phyloP scores from a whole-genome alignment of 1,284 basidiomycete genomes.

The Leccinum solheimii region DNA sequence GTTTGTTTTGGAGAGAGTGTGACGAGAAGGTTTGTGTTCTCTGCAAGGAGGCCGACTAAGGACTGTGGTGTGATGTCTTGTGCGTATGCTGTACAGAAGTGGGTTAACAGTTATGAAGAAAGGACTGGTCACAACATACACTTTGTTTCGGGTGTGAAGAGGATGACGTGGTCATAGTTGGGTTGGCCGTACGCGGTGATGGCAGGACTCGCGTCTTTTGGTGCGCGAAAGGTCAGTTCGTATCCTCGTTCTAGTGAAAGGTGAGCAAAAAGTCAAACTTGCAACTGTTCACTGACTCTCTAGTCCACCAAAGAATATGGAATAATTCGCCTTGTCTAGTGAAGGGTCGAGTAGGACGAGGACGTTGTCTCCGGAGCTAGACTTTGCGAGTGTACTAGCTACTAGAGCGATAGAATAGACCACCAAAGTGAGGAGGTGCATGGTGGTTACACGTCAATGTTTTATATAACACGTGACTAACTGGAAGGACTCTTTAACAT shows the following conservation, averaged over 20 bases:
- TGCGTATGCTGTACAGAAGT: slow-evolving; percentile 55
- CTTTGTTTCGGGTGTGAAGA: slow-evolving; percentile 83
- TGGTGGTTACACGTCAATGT: slow-evolving; percentile 4
- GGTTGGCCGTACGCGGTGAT: slow-evolving; percentile 73
- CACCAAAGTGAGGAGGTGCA: slow-evolving; percentile 24
- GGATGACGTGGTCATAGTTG: slow-evolving; percentile 79
- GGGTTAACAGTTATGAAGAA: slow-evolving; percentile 6
- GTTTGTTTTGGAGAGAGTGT: slow-evolving; percentile 77
- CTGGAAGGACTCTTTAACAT: neutral
- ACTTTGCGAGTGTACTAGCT: slow-evolving; percentile 55
- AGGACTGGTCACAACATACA: slow-evolving; percentile 44
- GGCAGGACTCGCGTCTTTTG: slow-evolving; percentile 67
- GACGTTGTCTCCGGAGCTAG: slow-evolving; percentile 82
- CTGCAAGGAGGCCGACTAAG: slow-evolving; percentile 71
- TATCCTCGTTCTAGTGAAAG: slow-evolving; percentile 28
- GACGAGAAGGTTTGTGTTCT: slow-evolving; percentile 83
- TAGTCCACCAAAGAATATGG: slow-evolving; percentile 78
- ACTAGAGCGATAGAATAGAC: slow-evolving; percentile 35
- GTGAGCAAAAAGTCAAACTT: neutral
- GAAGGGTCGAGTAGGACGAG: slow-evolving; percentile 80
- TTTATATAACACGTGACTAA: neutral
- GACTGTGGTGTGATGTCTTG: slow-evolving; percentile 82
- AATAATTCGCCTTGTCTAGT: slow-evolving; percentile 66
- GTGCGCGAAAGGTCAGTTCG: slow-evolving; percentile 79
- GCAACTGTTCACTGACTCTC: slow-evolving; percentile 50